Evolutionary conservation across 352 stramenopile species (phyloP), one percentile per base, ranked within the genome.

Genomic region (Pilasporangium apinafurcum): DNA sequence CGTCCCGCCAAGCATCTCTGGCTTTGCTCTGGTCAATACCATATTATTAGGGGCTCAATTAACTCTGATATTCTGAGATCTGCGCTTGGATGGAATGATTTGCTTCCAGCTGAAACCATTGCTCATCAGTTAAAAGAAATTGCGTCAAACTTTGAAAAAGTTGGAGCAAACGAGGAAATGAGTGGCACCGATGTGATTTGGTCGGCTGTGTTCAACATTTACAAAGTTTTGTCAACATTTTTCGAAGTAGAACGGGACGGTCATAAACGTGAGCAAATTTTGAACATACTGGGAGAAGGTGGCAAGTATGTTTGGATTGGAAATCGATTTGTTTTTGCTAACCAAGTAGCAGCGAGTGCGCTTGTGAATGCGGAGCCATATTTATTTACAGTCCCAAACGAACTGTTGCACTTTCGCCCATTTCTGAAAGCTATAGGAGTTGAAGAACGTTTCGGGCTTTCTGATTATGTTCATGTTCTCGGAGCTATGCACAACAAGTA

Each of bases 351-450:
- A 16, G 57, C 69, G 21, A 63, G 53, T 9, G 60, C 62, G 24
- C 44, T 60, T 28, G 59, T 85, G 29, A 82, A 79, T 38, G 73
- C 73, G 1, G 66, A 89, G 41, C 73, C 73, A 5, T 85, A 86
- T 40, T 58, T 89, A 27, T 81, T 65, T 48, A 66, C 56, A 4
- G 48, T 86, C 46, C 69, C 73, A 6, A 80, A 56, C 50, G 76
- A 89, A 33, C 32, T 86, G 35, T 49, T 83, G 12, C 70, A 81
- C 44, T 89, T 85, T 35, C 59, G 74, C 24, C 56, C 70, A 5
- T 82, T 89, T 18, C 45, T 86, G 37, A 65, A 67, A 50, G 65
- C 62, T 5, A 64, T 86, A 48, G 76, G 74, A 27, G 76, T 89
- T 6, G 68, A 66, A 45, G 67, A 81, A 28, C 57, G 62, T 1